Percentiles rank a stretch among this genome's conserved stretches.
Evolutionary conservation across 495 filamentous ascomycete species (phyloP).

Genomic region (Hypomontagnella submonticulosa): DNA sequence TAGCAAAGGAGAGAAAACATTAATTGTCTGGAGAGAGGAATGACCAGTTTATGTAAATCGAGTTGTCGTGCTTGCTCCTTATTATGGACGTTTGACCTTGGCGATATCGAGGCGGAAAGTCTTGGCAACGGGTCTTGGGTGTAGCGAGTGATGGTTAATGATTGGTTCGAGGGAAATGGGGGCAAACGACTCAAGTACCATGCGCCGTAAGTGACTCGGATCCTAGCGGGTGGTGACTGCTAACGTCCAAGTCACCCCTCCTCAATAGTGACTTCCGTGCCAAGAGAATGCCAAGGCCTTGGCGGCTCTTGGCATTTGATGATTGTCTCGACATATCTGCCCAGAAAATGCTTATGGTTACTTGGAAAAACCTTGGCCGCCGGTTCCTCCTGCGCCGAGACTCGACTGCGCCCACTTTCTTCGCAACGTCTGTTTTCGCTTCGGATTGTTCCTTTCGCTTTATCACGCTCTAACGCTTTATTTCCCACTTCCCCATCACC

Average conservation of each 20-base stretch:
- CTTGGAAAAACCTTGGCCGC: slow-evolving; percentile 39
- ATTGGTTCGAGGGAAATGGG: slow-evolving; percentile 43
- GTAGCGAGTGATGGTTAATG: slow-evolving; percentile 29
- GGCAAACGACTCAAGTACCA: slow-evolving; percentile 41
- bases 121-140: slow-evolving; percentile 54
- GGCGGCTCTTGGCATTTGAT: slow-evolving; percentile 55
- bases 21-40: slow-evolving; percentile 42
- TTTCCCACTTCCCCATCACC: not conserved
- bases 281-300: slow-evolving; percentile 48
- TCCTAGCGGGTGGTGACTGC: slow-evolving; percentile 2
- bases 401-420: slow-evolving; percentile 48
- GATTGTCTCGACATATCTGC: slow-evolving; percentile 49
- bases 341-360: slow-evolving; percentile 41
- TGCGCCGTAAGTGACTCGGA: slow-evolving; percentile 36
- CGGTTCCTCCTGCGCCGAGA: slow-evolving; percentile 49
- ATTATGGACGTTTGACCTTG: slow-evolving; percentile 56
- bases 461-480: not conserved
- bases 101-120: slow-evolving; percentile 59
- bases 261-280: slow-evolving; percentile 45
- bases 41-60: slow-evolving; percentile 55
- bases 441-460: slow-evolving; percentile 19
- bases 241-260: slow-evolving; percentile 39
- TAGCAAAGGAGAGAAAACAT: slow-evolving; percentile 36
- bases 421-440: slow-evolving; percentile 25
- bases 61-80: slow-evolving; percentile 58